These are phyloP conservation scores for Brettanomyces naardenensis DNA, from an alignment of 805 yeast genomes.

Conservation along the genomic window DNA sequence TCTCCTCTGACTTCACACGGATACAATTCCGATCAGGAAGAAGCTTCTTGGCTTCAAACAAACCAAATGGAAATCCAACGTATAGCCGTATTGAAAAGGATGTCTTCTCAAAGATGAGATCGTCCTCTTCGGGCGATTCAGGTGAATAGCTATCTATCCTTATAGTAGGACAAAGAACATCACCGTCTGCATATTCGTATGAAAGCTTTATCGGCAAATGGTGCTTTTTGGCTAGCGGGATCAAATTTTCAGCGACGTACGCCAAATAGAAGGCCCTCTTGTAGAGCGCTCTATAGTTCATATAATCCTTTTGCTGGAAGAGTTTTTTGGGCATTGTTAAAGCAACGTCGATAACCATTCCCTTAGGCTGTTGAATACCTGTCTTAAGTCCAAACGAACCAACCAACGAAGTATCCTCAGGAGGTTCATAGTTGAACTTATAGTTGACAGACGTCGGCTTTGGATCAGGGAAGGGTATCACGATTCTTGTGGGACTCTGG, in stretches of 20 bases:
- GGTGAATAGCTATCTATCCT: slow-evolving; percentile 49
- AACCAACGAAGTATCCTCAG: slow-evolving; percentile 67
- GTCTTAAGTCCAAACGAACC: slow-evolving; percentile 90
- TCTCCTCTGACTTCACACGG: slow-evolving; percentile 43
- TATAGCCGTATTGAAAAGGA: slow-evolving; percentile 66
- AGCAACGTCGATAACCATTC: slow-evolving; percentile 68
- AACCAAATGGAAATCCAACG: slow-evolving; percentile 62
- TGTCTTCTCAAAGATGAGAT: slow-evolving; percentile 52
- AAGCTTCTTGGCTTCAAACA: slow-evolving; percentile 70
- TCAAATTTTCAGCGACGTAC: slow-evolving; percentile 60
- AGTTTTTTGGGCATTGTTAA: slow-evolving; percentile 71
- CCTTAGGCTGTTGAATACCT: slow-evolving; percentile 54
- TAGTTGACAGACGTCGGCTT: slow-evolving; percentile 66
- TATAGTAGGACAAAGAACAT: slow-evolving; percentile 67
- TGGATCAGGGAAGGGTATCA: slow-evolving; percentile 87
- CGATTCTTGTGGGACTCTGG: slow-evolving; percentile 36
- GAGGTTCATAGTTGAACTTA: slow-evolving; percentile 60
- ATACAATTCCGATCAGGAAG: slow-evolving; percentile 77
- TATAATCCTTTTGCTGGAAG: slow-evolving; percentile 80
- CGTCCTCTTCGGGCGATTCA: slow-evolving; percentile 31
- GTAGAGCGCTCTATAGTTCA: slow-evolving; percentile 84
- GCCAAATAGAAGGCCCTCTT: slow-evolving; percentile 86
- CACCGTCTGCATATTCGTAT: slow-evolving; percentile 69
- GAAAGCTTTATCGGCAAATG: slow-evolving; percentile 52
- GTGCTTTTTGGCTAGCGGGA: slow-evolving; percentile 42